phyloP scores from a whole-genome alignment of 257 asterid species.

The Solanum virginianum region DNA sequence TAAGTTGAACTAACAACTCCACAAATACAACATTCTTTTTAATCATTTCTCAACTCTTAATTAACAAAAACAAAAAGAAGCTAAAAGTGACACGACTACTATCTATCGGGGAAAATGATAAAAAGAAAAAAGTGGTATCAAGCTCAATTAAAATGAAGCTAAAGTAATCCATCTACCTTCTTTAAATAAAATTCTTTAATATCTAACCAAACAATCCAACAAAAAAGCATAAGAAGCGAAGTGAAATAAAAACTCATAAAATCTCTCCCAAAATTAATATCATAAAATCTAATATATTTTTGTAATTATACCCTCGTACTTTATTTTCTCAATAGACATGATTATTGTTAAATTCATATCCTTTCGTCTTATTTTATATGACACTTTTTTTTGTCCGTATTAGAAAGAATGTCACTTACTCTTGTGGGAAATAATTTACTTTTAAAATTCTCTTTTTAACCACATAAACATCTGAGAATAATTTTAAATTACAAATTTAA shows the following conservation, averaged over 20 bases:
- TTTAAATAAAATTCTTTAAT: background rate
- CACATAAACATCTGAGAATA: no score
- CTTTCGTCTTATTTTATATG: no score
- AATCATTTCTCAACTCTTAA: background rate
- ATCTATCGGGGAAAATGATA: background rate
- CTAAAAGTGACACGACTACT: background rate
- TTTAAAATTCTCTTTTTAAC: no score
- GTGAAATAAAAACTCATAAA: background rate
- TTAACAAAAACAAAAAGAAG: background rate
- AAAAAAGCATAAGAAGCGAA: background rate
- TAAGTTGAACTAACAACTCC: background rate
- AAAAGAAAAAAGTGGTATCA: background rate
- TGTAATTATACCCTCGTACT: no score
- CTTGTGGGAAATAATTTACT: no score
- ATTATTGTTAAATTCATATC: no score
- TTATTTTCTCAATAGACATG: no score
- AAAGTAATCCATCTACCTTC: background rate
- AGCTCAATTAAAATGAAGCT: background rate
- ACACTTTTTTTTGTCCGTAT: accelerated
- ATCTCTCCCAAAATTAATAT: background rate
- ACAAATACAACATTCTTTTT: background rate
- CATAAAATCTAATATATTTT: no score
- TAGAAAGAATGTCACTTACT: no score
- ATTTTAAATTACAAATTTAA: no score
- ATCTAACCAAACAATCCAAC: background rate